A percentile compares a stretch with the other conserved stretches of the same genome.
These are phyloP conservation scores for Daldinia vernicosa DNA, from an alignment of 495 filamentous ascomycete species.

Conservation along the genomic window DNA sequence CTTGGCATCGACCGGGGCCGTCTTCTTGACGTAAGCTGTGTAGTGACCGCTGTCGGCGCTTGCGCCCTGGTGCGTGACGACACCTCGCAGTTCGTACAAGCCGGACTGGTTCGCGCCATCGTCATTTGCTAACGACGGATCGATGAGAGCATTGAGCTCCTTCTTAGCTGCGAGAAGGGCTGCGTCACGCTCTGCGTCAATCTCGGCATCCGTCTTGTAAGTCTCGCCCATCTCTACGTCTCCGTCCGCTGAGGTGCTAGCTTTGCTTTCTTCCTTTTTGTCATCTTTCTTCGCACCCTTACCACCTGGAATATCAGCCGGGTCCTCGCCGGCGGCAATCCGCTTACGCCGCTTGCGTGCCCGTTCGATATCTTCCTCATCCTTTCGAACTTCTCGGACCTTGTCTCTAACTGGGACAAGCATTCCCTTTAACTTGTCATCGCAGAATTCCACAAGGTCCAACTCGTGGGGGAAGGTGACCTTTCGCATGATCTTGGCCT, in stretches of 20 bases:
- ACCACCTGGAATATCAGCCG: slow-evolving; percentile 53
- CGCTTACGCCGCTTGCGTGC: slow-evolving; percentile 87
- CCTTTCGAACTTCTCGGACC: slow-evolving; percentile 93
- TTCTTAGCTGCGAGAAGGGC: slow-evolving; percentile 81
- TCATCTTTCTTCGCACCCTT: slow-evolving; percentile 59
- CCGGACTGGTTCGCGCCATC: slow-evolving; percentile 89
- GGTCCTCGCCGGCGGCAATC: slow-evolving; percentile 68
- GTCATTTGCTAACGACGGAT: slow-evolving; percentile 74
- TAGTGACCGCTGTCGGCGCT: slow-evolving; percentile 98
- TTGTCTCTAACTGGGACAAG: slow-evolving; percentile 93
- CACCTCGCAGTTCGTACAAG: slow-evolving; percentile 90
- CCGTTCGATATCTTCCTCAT: slow-evolving; percentile 88
- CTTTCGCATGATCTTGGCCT: slow-evolving; percentile 99
- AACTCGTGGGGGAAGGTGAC: slow-evolving; percentile 94
- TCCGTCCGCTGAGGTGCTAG: slow-evolving; percentile 53
- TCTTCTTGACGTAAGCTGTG: slow-evolving; percentile 96
- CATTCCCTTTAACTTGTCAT: slow-evolving; percentile 82
- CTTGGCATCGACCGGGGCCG: slow-evolving; percentile 68
- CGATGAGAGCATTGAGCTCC: slow-evolving; percentile 78
- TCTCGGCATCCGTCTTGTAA: slow-evolving; percentile 92
- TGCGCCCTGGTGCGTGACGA: slow-evolving; percentile 97
- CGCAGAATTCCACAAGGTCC: slow-evolving; percentile 94
- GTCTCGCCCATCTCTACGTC: slow-evolving; percentile 77
- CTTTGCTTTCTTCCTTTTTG: slow-evolving; percentile 53
- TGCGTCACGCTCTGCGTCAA: slow-evolving; percentile 82